Evolutionary conservation across 1,139 yeast species (phyloP).

Genomic region (Blastobotrys aristatus): DNA sequence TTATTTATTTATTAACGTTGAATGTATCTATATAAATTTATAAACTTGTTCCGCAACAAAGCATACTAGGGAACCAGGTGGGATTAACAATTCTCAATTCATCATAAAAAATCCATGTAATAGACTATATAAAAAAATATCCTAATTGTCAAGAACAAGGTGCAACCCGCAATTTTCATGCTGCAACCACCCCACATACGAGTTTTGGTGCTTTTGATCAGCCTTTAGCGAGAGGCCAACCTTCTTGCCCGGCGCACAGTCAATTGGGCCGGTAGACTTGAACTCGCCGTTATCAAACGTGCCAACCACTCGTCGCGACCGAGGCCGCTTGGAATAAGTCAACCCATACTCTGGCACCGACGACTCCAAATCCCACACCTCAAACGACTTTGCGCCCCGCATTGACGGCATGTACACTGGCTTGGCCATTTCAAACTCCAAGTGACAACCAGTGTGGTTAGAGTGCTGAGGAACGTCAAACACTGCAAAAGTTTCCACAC

Average conservation of each 20-base stretch:
- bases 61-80: too few species aligned
- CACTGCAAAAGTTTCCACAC: conserved; percentile 1
- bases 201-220: neutral
- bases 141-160: neutral
- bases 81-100: neutral
- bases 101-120: too few species aligned
- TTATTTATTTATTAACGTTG: too few species aligned
- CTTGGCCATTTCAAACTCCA: neutral
- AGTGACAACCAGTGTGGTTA: neutral
- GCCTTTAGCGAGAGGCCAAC: neutral
- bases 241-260: neutral
- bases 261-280: neutral
- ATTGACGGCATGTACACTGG: neutral
- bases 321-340: neutral
- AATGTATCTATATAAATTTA: too few species aligned
- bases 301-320: neutral
- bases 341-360: neutral
- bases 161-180: conserved; percentile 2
- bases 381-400: conserved; percentile 2
- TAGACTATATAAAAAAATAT: too few species aligned
- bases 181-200: conserved; percentile 8
- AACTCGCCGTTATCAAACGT: neutral
- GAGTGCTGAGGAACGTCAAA: conserved; percentile 3
- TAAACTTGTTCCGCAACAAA: too few species aligned
- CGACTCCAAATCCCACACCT: conserved; percentile 4